Evolutionary conservation across 2,329 filamentous ascomycete genomes (phyloP).

Genomic region (Coniella lustricola): DNA sequence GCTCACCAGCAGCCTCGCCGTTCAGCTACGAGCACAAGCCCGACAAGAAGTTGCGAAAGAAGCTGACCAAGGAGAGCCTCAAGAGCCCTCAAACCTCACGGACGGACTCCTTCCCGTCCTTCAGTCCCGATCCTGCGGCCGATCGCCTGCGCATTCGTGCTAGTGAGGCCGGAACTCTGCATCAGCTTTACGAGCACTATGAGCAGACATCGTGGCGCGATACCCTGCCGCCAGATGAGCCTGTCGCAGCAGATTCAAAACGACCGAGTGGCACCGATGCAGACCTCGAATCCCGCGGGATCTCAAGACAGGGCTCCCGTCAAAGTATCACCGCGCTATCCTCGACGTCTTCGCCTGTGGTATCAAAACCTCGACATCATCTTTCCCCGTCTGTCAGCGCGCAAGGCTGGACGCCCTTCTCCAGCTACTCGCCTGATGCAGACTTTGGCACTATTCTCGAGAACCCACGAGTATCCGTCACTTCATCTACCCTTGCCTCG

Average conservation of each 20-base stretch:
- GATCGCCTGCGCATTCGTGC: constrained; percentile 9
- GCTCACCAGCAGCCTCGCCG: constrained; percentile 26
- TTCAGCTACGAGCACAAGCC: constrained; percentile 20
- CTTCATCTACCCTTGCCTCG: constrained; percentile 22
- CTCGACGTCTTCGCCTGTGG: not conserved
- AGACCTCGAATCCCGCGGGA: not conserved
- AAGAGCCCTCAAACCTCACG: constrained; percentile 8
- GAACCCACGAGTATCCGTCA: constrained; percentile 21
- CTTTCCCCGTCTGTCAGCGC: constrained; percentile 13
- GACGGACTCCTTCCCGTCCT: not conserved
- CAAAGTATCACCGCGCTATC: not conserved
- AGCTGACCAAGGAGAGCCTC: constrained; percentile 31
- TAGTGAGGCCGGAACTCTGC: constrained; percentile 32
- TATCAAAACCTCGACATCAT: constrained; percentile 6
- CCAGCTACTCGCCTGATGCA: constrained; percentile 16
- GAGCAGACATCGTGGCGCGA: constrained; percentile 48
- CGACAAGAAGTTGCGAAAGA: constrained; percentile 26
- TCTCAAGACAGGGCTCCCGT: not conserved
- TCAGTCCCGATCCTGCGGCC: constrained; percentile 1
- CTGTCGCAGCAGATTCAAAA: not conserved
- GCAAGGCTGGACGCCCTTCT: constrained; percentile 4
- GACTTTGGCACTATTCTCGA: constrained; percentile 23
- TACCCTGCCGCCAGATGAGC: constrained; percentile 25
- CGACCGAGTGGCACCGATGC: not conserved
- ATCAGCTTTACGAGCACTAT: constrained; percentile 51